These are phyloP conservation scores for Chytriomyces confervae DNA, from an alignment of 192 early-diverging fungal species.

Conservation along the genomic window DNA sequence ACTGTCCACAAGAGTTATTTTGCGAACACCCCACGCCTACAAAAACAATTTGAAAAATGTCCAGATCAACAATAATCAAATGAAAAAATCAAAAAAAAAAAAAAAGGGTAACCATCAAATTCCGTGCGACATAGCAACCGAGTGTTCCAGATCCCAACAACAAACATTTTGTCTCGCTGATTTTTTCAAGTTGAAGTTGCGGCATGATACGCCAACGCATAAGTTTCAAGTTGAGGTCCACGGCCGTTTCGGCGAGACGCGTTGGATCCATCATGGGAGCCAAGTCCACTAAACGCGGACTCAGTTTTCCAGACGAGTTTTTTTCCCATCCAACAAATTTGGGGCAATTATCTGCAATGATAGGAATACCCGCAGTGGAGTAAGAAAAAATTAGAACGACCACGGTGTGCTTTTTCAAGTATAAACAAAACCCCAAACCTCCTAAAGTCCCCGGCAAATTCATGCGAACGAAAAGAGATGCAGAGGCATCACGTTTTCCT, in stretches of 20 bases:
- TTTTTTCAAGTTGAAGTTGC: slow-evolving; percentile 77
- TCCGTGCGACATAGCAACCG: slow-evolving; percentile 89
- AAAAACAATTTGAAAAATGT: slow-evolving; percentile 11
- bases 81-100: not conserved
- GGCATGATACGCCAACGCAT: slow-evolving; percentile 97
- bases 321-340: slow-evolving; percentile 94
- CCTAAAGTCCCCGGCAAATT: slow-evolving; percentile 48
- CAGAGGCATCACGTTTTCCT: slow-evolving; percentile 21
- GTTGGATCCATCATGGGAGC: slow-evolving; percentile 88
- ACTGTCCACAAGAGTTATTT: slow-evolving; percentile 95
- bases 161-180: slow-evolving; percentile 78
- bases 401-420: not conserved
- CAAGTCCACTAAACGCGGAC: slow-evolving; percentile 82
- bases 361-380: not conserved
- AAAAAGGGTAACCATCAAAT: slow-evolving; percentile 62
- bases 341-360: slow-evolving; percentile 46
- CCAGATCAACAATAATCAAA: slow-evolving; percentile 1
- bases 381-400: slow-evolving; percentile 2
- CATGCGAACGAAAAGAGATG: slow-evolving; percentile 55
- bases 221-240: slow-evolving; percentile 93
- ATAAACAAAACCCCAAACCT: slow-evolving; percentile 33
- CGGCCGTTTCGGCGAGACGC: slow-evolving; percentile 84
- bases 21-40: slow-evolving; percentile 90
- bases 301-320: slow-evolving; percentile 75
- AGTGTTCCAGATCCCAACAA: slow-evolving; percentile 94